Evolutionary conservation across 768 basidiomycete species (phyloP).

Genomic region (Cystoderma amianthinum): DNA sequence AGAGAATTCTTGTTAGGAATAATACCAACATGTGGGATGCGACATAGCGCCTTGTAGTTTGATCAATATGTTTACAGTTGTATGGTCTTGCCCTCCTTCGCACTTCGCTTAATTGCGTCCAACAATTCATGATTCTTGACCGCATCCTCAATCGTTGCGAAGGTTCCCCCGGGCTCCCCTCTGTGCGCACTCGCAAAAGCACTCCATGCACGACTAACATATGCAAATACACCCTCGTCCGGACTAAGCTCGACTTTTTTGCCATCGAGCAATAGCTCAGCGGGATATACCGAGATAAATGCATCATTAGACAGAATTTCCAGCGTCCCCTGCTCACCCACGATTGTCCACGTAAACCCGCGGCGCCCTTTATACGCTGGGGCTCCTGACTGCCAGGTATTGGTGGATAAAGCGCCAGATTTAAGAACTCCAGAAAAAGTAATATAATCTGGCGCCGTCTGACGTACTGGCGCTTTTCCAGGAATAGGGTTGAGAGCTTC

Average conservation of each 20-base stretch:
- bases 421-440: not conserved
- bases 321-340: conserved; percentile 12
- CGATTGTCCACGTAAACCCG: conserved; percentile 11
- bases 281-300: not conserved
- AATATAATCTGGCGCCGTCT: not conserved
- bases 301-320: not conserved
- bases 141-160: not conserved
- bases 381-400: not conserved
- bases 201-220: not conserved
- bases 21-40: too few species aligned
- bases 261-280: not conserved
- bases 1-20: too few species aligned
- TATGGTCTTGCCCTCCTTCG: too few species aligned
- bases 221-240: not conserved
- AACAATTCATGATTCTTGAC: not conserved
- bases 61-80: too few species aligned
- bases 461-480: not conserved
- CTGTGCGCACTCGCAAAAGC: not conserved
- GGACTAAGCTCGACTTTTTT: not conserved
- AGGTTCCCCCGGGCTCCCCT: not conserved
- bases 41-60: too few species aligned
- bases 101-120: not conserved
- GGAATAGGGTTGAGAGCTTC: not conserved
- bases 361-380: conserved; percentile 1
- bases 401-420: not conserved